Percentiles rank a stretch among this genome's conserved stretches.
phyloP scores from a whole-genome alignment of 768 basidiomycete genomes.

The Chalciporus chontae region DNA sequence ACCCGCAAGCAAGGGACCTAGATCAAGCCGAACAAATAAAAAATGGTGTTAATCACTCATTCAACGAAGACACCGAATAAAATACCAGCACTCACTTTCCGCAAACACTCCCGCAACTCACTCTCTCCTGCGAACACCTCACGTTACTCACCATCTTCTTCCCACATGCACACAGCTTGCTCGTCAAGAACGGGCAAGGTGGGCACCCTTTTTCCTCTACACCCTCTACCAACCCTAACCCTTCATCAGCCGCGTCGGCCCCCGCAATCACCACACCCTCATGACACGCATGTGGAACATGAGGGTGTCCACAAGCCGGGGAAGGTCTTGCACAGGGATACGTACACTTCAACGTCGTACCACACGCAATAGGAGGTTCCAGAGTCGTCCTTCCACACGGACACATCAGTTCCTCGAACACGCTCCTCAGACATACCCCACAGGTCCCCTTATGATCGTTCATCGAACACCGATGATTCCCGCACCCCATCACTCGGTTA shows the following conservation, averaged over 20 bases:
- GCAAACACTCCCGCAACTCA: slow-evolving; percentile 82
- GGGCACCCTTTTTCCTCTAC: slow-evolving; percentile 52
- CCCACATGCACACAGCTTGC: slow-evolving; percentile 84
- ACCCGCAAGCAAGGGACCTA: slow-evolving; percentile 77
- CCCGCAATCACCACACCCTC: slow-evolving; percentile 45
- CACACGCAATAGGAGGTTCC: slow-evolving; percentile 88
- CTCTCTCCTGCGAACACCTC: slow-evolving; percentile 72
- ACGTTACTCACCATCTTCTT: slow-evolving; percentile 79
- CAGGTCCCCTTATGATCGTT: slow-evolving; percentile 83
- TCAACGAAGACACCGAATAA: neutral
- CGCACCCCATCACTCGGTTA: slow-evolving; percentile 67
- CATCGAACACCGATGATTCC: slow-evolving; percentile 74
- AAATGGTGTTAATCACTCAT: neutral
- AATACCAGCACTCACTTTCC: slow-evolving; percentile 50
- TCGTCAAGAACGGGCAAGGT: slow-evolving; percentile 79
- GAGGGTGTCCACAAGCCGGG: slow-evolving; percentile 80
- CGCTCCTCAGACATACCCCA: slow-evolving; percentile 78
- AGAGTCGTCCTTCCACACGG: slow-evolving; percentile 82
- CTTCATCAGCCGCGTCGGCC: slow-evolving; percentile 23
- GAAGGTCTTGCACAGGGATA: slow-evolving; percentile 75
- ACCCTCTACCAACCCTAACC: slow-evolving; percentile 5
- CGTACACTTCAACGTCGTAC: slow-evolving; percentile 70
- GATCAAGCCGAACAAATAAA: neutral
- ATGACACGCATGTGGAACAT: slow-evolving; percentile 79
- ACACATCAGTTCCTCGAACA: slow-evolving; percentile 90